Conservation (phyloP, 768 basidiomycete species). For the Termitomyces eurrhizus region DNA sequence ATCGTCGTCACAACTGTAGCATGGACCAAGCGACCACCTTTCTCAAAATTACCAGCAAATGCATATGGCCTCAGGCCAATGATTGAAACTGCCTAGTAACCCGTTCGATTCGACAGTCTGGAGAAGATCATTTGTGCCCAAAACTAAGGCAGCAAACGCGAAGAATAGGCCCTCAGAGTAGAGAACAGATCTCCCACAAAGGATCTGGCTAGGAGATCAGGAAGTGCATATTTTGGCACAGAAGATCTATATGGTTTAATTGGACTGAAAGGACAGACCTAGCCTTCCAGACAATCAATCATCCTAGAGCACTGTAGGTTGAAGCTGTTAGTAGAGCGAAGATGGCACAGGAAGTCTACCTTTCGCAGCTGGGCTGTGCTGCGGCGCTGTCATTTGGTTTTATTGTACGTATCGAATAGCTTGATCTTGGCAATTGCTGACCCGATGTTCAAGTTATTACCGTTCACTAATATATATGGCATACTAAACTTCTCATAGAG, state of each 20-base stretch:
- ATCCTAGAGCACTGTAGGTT: constrained; percentile 42
- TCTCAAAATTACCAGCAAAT: background rate
- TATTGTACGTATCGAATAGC: background rate
- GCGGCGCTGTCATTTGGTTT: background rate
- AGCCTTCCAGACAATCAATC: constrained; percentile 27
- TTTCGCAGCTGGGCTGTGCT: constrained; percentile 1
- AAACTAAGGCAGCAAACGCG: constrained; percentile 74
- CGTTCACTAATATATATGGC: constrained; percentile 53
- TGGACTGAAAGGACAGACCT: constrained; percentile 61
- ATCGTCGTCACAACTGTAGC: background rate
- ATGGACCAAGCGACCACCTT: background rate
- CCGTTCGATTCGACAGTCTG: background rate
- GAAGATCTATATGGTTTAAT: constrained; percentile 27
- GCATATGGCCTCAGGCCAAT: background rate
- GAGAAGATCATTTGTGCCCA: constrained; percentile 45
- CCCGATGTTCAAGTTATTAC: constrained; percentile 3
- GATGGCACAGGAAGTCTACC: constrained; percentile 29
- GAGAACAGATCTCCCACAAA: constrained; percentile 44
- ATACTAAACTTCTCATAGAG: constrained; percentile 31
- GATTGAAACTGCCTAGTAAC: background rate
- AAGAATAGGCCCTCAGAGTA: constrained; percentile 75
- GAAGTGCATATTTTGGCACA: constrained; percentile 43
- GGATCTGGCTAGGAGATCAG: constrained; percentile 72
- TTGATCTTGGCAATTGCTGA: constrained; percentile 7
- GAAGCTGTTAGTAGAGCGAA: constrained; percentile 48